Conservation (phyloP, 2,329 filamentous ascomycete genomes). For the Colletotrichum viniferum region DNA sequence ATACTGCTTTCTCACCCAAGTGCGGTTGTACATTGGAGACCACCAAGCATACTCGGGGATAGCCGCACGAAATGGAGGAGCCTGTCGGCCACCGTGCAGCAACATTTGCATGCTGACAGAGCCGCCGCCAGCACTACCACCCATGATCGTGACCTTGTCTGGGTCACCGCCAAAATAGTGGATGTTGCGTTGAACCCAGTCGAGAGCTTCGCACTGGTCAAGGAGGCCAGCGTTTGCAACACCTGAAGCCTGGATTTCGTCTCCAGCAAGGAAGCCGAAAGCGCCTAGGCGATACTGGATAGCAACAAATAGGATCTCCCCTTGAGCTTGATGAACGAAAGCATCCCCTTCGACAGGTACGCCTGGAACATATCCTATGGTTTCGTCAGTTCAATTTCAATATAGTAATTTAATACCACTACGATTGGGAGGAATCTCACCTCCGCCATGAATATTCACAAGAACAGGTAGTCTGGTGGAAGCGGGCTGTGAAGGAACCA, state of each 20-base stretch:
- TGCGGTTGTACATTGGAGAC: background rate
- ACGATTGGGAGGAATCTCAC: background rate
- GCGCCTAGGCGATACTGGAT: background rate
- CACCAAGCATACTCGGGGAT: background rate
- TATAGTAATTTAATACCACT: background rate
- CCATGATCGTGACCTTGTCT: background rate
- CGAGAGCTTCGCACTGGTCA: background rate
- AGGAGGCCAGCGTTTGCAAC: background rate
- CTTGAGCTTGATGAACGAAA: background rate
- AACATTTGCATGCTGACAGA: background rate
- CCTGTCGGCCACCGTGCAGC: background rate
- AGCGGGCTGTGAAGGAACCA: background rate
- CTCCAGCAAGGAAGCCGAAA: background rate
- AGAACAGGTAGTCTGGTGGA: background rate
- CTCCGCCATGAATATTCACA: background rate
- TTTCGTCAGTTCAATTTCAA: background rate
- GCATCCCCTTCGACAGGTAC: background rate
- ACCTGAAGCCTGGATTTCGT: background rate
- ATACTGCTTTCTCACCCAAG: background rate
- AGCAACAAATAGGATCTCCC: background rate
- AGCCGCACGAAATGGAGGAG: background rate
- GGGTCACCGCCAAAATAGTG: background rate
- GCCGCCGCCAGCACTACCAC: background rate
- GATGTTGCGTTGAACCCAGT: background rate
- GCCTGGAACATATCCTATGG: background rate